Evolutionary conservation across 2,329 filamentous ascomycete genomes (phyloP).

Genomic region (Dendryphion nanum): DNA sequence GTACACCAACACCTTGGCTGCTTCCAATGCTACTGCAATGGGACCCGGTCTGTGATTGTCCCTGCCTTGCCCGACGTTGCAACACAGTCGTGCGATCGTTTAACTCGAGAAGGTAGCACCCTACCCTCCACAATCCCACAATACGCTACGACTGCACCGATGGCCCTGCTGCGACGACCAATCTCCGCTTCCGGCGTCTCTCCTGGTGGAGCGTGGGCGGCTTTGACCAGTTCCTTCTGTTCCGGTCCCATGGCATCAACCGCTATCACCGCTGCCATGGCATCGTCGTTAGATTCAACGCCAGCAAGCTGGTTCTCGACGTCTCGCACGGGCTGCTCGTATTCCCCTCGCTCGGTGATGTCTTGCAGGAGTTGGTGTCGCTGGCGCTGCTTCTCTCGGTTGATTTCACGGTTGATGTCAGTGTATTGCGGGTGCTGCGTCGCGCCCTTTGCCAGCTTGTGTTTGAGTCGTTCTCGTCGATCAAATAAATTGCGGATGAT

Average conservation of each 20-base stretch:
- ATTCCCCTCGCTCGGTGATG: constrained; percentile 2
- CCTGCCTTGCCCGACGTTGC: no score
- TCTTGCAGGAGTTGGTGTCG: neutral
- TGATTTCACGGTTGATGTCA: neutral
- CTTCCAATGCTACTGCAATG: neutral
- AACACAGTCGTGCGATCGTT: no score
- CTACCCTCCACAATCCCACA: neutral
- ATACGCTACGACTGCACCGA: neutral
- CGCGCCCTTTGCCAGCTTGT: neutral
- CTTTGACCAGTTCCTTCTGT: neutral
- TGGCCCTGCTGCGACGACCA: neutral
- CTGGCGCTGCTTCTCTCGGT: neutral
- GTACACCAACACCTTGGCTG: constrained; percentile 3
- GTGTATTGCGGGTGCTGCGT: neutral
- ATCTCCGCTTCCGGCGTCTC: neutral
- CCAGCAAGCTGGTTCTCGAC: constrained; percentile 2
- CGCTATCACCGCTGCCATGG: no score
- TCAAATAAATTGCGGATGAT: neutral
- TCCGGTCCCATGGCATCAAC: no score
- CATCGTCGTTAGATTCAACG: neutral
- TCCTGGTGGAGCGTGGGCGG: neutral
- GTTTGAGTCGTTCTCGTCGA: no score
- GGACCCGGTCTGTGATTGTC: no score
- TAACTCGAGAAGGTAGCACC: no score
- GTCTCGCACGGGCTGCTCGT: constrained; percentile 3